Evolutionary conservation across 1,284 basidiomycete genomes (phyloP).

Genomic region (Pseudozyma sp.): DNA sequence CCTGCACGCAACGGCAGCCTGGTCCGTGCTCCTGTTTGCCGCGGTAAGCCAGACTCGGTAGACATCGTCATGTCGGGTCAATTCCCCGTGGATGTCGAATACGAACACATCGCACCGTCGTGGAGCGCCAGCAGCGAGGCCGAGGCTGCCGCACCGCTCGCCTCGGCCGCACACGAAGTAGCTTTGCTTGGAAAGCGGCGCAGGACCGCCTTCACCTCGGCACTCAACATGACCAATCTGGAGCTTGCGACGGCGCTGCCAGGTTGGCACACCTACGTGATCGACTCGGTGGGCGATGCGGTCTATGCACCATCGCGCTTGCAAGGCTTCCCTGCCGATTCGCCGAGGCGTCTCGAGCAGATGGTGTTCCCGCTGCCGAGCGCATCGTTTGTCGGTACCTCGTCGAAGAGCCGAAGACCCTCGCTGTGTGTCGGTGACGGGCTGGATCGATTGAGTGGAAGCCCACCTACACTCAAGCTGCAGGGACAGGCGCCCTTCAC

Average conservation of each 20-base stretch:
- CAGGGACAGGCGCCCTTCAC: conserved; percentile 87
- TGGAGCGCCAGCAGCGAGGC: conserved; percentile 35
- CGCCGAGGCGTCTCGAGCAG: conserved; percentile 55
- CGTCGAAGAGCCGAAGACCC: conserved; percentile 72
- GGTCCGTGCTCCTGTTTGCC: conserved; percentile 81
- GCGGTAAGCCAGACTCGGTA: conserved; percentile 81
- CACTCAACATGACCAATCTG: conserved; percentile 82
- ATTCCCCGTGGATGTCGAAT: conserved; percentile 60
- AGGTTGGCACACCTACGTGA: conserved; percentile 87
- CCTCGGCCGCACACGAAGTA: conserved; percentile 58
- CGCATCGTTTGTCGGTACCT: conserved; percentile 32
- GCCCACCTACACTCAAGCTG: conserved; percentile 70
- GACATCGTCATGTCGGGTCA: conserved; percentile 81
- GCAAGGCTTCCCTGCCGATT: conserved; percentile 74
- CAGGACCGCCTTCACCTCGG: conserved; percentile 79
- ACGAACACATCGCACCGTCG: conserved; percentile 43
- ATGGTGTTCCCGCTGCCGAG: conserved; percentile 55
- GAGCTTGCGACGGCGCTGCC: conserved; percentile 83
- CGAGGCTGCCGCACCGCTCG: conserved; percentile 34
- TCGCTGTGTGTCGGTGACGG: conserved; percentile 73
- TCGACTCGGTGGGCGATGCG: conserved; percentile 86
- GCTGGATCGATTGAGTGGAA: conserved; percentile 30
- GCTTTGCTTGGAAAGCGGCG: conserved; percentile 40
- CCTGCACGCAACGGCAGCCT: conserved; percentile 49
- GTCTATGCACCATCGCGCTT: conserved; percentile 72